A percentile compares a stretch with the other conserved stretches of the same genome.
phyloP scores from a whole-genome alignment of 352 stramenopile species.

The Peronospora farinosa region DNA sequence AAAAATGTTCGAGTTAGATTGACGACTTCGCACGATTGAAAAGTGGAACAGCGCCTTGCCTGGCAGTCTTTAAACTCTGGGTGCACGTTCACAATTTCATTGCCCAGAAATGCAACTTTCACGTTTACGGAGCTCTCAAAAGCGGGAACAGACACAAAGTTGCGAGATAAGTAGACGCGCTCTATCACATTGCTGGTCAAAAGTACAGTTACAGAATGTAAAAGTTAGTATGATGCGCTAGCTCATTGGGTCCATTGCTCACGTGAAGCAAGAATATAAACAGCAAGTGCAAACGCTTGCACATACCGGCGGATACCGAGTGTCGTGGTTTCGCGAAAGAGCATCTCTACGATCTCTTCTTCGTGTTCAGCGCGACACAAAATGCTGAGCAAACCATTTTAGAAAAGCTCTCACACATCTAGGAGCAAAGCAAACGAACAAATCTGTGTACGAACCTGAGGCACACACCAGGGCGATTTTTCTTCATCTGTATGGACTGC shows the following conservation, averaged over 20 bases:
- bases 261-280: not conserved
- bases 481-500: conserved; percentile 89
- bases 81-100: conserved; percentile 58
- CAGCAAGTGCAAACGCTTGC: not conserved
- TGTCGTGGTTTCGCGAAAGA: conserved; percentile 87
- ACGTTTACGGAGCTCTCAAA: conserved; percentile 44
- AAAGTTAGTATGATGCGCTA: conserved; percentile 9
- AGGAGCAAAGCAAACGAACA: not conserved
- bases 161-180: conserved; percentile 43
- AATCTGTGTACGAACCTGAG: conserved; percentile 42
- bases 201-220: conserved; percentile 6
- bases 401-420: not conserved
- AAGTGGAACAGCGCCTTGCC: conserved; percentile 16
- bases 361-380: conserved; percentile 65
- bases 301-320: conserved; percentile 77
- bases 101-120: conserved; percentile 52
- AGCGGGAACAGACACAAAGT: conserved; percentile 42
- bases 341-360: conserved; percentile 36
- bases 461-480: conserved; percentile 69
- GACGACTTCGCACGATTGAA: not conserved
- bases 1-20: not conserved
- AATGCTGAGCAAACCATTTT: conserved; percentile 35
- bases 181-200: conserved; percentile 50
- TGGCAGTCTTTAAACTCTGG: conserved; percentile 85
- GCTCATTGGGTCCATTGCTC: not conserved